A percentile compares a stretch with the other conserved stretches of the same genome.
Evolutionary conservation across 495 filamentous ascomycete species (phyloP).

Genomic region (Xylaria flabelliformis): DNA sequence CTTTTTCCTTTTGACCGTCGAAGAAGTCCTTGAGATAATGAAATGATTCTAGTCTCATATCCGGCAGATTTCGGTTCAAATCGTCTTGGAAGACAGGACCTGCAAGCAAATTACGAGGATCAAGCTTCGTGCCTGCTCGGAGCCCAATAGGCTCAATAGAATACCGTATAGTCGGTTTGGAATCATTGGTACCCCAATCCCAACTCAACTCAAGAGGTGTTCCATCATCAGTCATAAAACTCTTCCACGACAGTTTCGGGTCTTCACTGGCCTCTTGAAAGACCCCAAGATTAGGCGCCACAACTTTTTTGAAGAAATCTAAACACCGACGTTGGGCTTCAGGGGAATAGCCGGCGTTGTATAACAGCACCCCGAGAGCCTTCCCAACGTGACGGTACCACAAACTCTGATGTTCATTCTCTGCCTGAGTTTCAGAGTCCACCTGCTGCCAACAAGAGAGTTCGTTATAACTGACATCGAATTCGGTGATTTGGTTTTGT

Average conservation of each 20-base stretch:
- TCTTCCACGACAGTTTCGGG: conserved; percentile 33
- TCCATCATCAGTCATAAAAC: conserved; percentile 50
- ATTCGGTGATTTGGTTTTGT: background rate
- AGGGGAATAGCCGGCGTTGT: conserved; percentile 1
- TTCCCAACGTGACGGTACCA: conserved; percentile 18
- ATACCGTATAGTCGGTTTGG: conserved; percentile 35
- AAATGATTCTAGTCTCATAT: conserved; percentile 31
- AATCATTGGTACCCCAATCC: conserved; percentile 36
- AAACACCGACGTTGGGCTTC: conserved; percentile 6
- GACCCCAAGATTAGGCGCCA: background rate
- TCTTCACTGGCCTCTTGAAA: background rate
- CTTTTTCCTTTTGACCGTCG: background rate
- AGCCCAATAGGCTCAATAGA: conserved; percentile 42
- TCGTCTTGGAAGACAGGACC: conserved; percentile 24
- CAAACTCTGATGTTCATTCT: background rate
- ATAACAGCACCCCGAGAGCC: background rate
- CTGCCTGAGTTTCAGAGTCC: background rate
- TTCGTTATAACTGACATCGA: background rate
- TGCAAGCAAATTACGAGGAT: conserved; percentile 35
- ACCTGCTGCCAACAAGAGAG: background rate
- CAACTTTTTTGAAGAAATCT: background rate
- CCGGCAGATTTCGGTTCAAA: conserved; percentile 24
- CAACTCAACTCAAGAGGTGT: conserved; percentile 47
- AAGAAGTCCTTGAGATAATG: conserved; percentile 26
- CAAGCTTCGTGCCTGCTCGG: conserved; percentile 34